phyloP scores from a whole-genome alignment of 2,329 filamentous ascomycete species.

The Zelopaecilomyces penicillatus region DNA sequence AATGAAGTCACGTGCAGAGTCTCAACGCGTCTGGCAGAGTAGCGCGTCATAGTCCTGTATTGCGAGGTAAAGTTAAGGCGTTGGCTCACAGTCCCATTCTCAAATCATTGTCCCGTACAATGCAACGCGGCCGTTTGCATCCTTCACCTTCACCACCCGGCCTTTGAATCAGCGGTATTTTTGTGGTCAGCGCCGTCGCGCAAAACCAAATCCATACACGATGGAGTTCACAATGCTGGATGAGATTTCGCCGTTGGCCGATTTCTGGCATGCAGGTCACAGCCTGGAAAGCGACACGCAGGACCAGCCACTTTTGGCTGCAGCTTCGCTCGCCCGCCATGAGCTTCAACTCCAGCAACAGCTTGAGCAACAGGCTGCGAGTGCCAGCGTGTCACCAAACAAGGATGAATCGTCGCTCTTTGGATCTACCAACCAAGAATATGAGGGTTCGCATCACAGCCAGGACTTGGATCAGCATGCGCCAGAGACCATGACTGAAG shows the following conservation, averaged over 20 bases:
- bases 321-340: conserved; percentile 1
- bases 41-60: no score
- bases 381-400: background rate
- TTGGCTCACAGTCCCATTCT: no score
- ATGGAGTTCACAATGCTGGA: conserved; percentile 8
- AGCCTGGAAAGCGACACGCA: background rate
- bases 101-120: no score
- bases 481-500: no score
- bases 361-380: background rate
- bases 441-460: no score
- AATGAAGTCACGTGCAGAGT: no score
- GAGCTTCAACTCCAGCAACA: conserved; percentile 2
- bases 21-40: no score
- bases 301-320: background rate
- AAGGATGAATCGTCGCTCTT: background rate
- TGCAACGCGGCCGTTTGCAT: background rate
- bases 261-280: conserved; percentile 5
- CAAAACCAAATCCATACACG: background rate
- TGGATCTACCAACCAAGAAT: no score
- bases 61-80: no score
- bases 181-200: no score
- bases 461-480: no score
- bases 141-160: background rate
- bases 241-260: conserved; percentile 5
- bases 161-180: no score